Conservation (phyloP, 108 stramenopile species). For the Pseudonitzschia delicatissima region DNA sequence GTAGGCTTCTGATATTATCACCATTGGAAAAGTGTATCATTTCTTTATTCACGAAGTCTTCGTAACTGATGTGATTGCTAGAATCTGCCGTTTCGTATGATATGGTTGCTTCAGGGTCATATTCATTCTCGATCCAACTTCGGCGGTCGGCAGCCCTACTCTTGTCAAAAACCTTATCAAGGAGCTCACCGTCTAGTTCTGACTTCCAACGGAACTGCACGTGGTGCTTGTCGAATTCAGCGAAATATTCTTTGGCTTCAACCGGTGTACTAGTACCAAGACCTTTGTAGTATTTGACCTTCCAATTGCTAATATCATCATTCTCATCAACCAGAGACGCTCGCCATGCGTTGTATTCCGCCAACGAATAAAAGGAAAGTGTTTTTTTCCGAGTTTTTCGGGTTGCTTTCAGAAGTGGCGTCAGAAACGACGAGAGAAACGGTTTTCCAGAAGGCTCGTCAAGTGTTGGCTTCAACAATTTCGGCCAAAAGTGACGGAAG, state of each 20-base stretch:
- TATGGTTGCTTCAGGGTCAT: slow-evolving; percentile 47
- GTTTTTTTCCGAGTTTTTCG: slow-evolving; percentile 46
- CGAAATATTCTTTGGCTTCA: slow-evolving; percentile 90
- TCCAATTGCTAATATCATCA: slow-evolving; percentile 59
- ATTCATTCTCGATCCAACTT: slow-evolving; percentile 76
- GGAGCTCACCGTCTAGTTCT: slow-evolving; percentile 67
- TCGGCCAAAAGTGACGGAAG: slow-evolving; percentile 91
- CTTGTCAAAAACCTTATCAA: slow-evolving; percentile 90
- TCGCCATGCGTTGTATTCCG: slow-evolving; percentile 83
- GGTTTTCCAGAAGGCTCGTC: slow-evolving; percentile 40
- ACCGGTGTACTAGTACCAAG: slow-evolving; percentile 87
- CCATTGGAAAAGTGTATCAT: slow-evolving; percentile 89
- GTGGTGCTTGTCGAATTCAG: slow-evolving; percentile 62
- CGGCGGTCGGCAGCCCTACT: slow-evolving; percentile 75
- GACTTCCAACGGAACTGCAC: slow-evolving; percentile 75
- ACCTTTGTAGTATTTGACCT: slow-evolving; percentile 95
- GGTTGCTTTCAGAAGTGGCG: slow-evolving; percentile 86
- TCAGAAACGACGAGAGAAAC: slow-evolving; percentile 87
- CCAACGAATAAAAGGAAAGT: slow-evolving; percentile 79
- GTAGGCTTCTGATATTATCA: slow-evolving; percentile 84
- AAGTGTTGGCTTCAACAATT: slow-evolving; percentile 59
- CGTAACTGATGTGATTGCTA: slow-evolving; percentile 47
- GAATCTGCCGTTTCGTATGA: slow-evolving; percentile 30
- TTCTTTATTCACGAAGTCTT: slow-evolving; percentile 90
- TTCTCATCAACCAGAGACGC: slow-evolving; percentile 24